phyloP scores from a whole-genome alignment of 805 yeast species.

The Yamadazyma ubonensis region DNA sequence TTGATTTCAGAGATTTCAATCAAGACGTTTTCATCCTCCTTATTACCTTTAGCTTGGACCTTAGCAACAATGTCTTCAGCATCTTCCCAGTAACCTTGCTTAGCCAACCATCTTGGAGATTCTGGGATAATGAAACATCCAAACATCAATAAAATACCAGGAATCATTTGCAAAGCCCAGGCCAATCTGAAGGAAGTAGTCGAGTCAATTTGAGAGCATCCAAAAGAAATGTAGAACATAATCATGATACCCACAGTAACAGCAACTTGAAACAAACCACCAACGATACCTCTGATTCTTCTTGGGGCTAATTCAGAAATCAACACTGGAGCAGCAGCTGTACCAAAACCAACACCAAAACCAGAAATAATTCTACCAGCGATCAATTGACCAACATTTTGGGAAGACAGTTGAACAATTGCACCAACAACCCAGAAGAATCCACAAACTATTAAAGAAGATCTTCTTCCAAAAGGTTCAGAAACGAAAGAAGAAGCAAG shows the following conservation, averaged over 20 bases:
- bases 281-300: constrained; percentile 53
- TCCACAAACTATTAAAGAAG: constrained; percentile 35
- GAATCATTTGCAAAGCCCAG: constrained; percentile 32
- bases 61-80: constrained; percentile 29
- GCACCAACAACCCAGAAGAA: constrained; percentile 33
- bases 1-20: constrained; percentile 30
- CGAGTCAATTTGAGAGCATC: constrained; percentile 44
- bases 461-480: constrained; percentile 41
- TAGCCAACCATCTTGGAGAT: constrained; percentile 35
- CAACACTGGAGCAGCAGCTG: constrained; percentile 61
- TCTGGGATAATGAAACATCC: constrained; percentile 31
- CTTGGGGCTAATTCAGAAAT: constrained; percentile 62
- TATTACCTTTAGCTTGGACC: constrained; percentile 26
- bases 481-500: constrained; percentile 43
- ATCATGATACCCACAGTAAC: constrained; percentile 59
- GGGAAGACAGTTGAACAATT: constrained; percentile 31
- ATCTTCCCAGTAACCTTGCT: constrained; percentile 30
- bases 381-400: constrained; percentile 38
- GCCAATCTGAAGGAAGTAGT: constrained; percentile 33
- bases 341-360: constrained; percentile 59
- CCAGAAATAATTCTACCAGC: constrained; percentile 58
- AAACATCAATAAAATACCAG: constrained; percentile 23
- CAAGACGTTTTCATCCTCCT: constrained; percentile 26
- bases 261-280: constrained; percentile 57
- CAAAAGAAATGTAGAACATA: constrained; percentile 53